Conservation (phyloP, 805 yeast species). For the Ascoidea tarda region DNA sequence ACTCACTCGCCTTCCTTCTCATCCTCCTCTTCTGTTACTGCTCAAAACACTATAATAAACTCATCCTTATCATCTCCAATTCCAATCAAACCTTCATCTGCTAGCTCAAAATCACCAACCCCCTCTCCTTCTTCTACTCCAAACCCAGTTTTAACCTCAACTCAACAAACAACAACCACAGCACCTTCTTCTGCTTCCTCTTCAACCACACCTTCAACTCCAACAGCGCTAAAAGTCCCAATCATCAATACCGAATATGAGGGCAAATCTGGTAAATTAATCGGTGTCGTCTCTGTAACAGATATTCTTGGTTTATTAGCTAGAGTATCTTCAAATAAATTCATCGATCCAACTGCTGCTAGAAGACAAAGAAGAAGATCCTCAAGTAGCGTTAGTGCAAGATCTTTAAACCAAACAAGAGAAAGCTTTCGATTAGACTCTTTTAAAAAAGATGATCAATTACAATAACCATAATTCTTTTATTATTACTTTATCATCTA, state of each 20-base stretch:
- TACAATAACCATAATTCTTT: not conserved
- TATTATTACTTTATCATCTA: not conserved
- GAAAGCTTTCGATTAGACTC: conserved; percentile 3
- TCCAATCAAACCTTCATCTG: not conserved
- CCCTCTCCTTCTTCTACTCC: not conserved
- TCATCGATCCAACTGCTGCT: conserved; percentile 74
- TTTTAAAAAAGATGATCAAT: not conserved
- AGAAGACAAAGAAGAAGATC: conserved; percentile 13
- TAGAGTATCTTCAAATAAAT: conserved; percentile 26
- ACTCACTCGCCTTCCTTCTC: conserved; percentile 12
- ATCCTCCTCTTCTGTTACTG: conserved; percentile 12
- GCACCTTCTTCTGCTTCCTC: not conserved
- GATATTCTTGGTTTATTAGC: conserved; percentile 80
- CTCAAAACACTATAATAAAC: conserved; percentile 4
- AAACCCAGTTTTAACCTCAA: not conserved
- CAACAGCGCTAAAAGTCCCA: conserved; percentile 11
- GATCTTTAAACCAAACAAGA: conserved; percentile 2
- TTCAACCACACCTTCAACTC: conserved; percentile 11
- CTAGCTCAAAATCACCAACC: not conserved
- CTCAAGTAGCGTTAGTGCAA: conserved; percentile 6
- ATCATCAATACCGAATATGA: conserved; percentile 21
- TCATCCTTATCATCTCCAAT: not conserved
- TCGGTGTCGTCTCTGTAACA: conserved; percentile 87
- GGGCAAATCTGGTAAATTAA: conserved; percentile 63
- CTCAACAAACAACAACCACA: not conserved